A percentile compares a stretch with the other conserved stretches of the same genome.
Conservation (phyloP, 345 rosid species). For the Limnanthes douglasii region DNA sequence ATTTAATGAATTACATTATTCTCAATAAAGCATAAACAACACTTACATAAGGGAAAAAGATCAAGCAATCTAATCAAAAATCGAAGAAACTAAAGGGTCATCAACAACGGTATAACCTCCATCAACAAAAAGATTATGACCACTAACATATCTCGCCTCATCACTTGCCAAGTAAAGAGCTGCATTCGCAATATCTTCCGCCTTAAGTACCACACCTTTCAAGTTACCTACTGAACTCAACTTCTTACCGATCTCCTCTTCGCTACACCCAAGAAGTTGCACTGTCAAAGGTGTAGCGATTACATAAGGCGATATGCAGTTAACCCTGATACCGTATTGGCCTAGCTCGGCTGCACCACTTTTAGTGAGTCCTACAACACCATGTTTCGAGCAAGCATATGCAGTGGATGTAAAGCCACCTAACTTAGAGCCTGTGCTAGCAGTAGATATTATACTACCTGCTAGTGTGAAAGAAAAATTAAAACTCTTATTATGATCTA, state of each 20-base stretch:
- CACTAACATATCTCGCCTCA: slow-evolving; percentile 75
- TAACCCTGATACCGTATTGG: slow-evolving; percentile 53
- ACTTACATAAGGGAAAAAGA: too few species aligned
- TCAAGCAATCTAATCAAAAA: too few species aligned
- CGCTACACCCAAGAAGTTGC: slow-evolving; percentile 69
- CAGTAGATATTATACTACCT: slow-evolving; percentile 64
- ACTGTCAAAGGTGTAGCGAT: slow-evolving; percentile 74
- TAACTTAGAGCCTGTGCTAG: slow-evolving; percentile 75
- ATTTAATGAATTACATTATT: too few species aligned
- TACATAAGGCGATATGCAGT: slow-evolving; percentile 80
- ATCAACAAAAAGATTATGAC: slow-evolving; percentile 81
- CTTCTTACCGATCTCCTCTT: slow-evolving; percentile 57
- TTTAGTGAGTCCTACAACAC: slow-evolving; percentile 68
- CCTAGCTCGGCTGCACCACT: slow-evolving; percentile 78
- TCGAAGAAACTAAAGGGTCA: too few species aligned
- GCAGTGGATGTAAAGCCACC: slow-evolving; percentile 86
- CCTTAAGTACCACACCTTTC: slow-evolving; percentile 39
- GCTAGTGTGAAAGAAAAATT: too few species aligned
- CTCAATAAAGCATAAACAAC: too few species aligned
- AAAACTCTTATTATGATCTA: too few species aligned
- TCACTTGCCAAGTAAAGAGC: slow-evolving; percentile 70
- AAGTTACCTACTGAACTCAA: slow-evolving; percentile 48
- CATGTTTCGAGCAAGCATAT: slow-evolving; percentile 81
- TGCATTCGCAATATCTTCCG: slow-evolving; percentile 70
- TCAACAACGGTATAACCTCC: slow-evolving; percentile 63